Conservation (phyloP, 495 filamentous ascomycete genomes). For the Trichoderma parareesei region DNA sequence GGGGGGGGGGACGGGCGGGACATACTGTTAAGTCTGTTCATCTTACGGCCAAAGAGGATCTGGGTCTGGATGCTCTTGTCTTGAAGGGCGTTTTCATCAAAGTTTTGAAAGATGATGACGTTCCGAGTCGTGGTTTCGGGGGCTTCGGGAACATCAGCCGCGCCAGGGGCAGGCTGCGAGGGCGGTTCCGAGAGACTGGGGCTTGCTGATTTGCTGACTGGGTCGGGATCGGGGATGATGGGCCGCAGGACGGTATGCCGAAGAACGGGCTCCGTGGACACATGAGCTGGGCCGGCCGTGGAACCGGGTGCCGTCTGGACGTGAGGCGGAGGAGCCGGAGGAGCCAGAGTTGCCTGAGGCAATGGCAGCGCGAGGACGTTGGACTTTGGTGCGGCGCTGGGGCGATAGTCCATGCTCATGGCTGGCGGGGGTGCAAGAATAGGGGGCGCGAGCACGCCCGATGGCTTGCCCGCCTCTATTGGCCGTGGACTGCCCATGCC, state of each 20-base stretch:
- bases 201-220: constrained; percentile 5
- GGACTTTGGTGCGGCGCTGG: constrained; percentile 18
- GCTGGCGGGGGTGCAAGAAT: constrained; percentile 26
- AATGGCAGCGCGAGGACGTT: constrained; percentile 36
- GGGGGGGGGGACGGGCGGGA: not conserved
- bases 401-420: constrained; percentile 17
- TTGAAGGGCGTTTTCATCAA: constrained; percentile 45
- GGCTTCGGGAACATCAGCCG: constrained; percentile 19
- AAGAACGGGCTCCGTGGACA: constrained; percentile 11
- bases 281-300: not conserved
- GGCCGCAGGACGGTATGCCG: not conserved
- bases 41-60: constrained; percentile 45
- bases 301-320: not conserved
- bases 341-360: not conserved
- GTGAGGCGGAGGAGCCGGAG: not conserved
- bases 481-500: not conserved
- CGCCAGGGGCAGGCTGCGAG: not conserved
- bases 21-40: constrained; percentile 42
- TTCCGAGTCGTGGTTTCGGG: constrained; percentile 34
- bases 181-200: not conserved
- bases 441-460: constrained; percentile 36
- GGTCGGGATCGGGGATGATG: not conserved
- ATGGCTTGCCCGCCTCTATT: constrained; percentile 13
- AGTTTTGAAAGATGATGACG: constrained; percentile 50
- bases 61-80: constrained; percentile 46